phyloP scores from a whole-genome alignment of 352 stramenopile species.

The Pythium guiyangense region DNA sequence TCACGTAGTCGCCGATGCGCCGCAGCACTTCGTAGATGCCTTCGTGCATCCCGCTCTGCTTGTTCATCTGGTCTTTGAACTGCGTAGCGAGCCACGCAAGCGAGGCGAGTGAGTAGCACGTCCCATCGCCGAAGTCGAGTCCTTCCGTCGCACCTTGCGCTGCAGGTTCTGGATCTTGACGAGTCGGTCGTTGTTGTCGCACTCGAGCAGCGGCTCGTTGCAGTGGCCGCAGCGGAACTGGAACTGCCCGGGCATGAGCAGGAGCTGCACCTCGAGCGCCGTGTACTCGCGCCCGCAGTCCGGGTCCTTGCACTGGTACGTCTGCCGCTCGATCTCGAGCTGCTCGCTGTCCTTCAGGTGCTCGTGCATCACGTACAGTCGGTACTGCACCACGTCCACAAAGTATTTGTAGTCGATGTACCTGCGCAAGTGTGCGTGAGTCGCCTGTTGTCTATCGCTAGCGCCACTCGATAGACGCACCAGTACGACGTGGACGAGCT shows the following conservation, averaged over 20 bases:
- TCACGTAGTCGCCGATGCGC: constrained; percentile 76
- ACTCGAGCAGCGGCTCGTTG: constrained; percentile 82
- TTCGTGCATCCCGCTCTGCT: constrained; percentile 76
- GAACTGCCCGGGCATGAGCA: constrained; percentile 80
- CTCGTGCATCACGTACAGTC: constrained; percentile 85
- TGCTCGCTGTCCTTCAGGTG: constrained; percentile 84
- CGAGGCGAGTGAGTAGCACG: not conserved
- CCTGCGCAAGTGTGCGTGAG: constrained; percentile 9
- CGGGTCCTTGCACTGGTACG: constrained; percentile 81
- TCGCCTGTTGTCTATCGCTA: not conserved
- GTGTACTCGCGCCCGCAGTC: constrained; percentile 87
- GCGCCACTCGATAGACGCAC: constrained; percentile 12
- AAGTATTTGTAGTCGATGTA: constrained; percentile 94
- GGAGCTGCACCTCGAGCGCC: constrained; percentile 72
- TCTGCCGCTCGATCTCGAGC: constrained; percentile 84
- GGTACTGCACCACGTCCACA: constrained; percentile 86
- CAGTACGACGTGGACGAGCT: constrained; percentile 87
- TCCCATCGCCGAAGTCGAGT: no score
- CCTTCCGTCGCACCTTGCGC: constrained; percentile 49
- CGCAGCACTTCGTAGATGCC: constrained; percentile 82
- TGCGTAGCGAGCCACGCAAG: constrained; percentile 9
- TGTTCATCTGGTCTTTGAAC: constrained; percentile 90
- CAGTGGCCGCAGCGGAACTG: constrained; percentile 86
- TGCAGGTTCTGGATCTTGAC: constrained; percentile 70
- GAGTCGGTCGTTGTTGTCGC: constrained; percentile 84